Evolutionary conservation across 2,329 filamentous ascomycete genomes (phyloP), one percentile per base, ranked within the genome.

Genomic region (Geoglossum cookeanum): DNA sequence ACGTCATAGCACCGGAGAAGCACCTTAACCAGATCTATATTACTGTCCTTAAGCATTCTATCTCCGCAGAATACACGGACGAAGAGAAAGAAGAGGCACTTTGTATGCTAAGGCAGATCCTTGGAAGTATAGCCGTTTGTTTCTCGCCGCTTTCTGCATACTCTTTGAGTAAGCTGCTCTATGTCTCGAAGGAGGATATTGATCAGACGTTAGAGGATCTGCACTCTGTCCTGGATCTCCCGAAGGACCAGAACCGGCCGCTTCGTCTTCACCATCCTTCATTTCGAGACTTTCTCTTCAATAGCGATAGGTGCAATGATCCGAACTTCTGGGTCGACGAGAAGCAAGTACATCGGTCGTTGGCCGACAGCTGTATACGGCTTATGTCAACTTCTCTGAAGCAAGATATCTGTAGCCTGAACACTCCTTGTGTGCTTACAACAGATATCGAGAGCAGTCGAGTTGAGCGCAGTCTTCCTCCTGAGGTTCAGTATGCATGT

Each of bases 401-500:
- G 37, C 60, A 64, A 59, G 62, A 74, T 56, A 69, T 74, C 1
- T 73, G 69, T 59, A 57, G 58, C 3, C 55, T 71, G 0, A 11
- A 55, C n/a, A n/a, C 39, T 15, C 66, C 65, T 42, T 66, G 65
- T 30, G 66, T 42, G 35, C 51, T 49, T 35, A 62, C 61, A 45
- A 60, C 59, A 4, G 60, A 64, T 7, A 59, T 70, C 9, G 59
- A 64, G 30, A 55, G 52, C 9, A 29, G 60, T 30, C 59, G 47
- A 39, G 63, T 68, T 33, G 62, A 62, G 33, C 58, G 42, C 47
- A 61, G 8, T 60, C 59, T 67, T 30, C 62, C 68, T 5, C 27
- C 63, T 6, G 64, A 68, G 11, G 32, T 72, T 8, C 62, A 66
- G 57, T 75, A 75, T 63, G 70, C 69, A 13, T 72, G 68, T 60